phyloP scores from a whole-genome alignment of 169 alveolate genomes.

The Plasmodium yoelii region DNA sequence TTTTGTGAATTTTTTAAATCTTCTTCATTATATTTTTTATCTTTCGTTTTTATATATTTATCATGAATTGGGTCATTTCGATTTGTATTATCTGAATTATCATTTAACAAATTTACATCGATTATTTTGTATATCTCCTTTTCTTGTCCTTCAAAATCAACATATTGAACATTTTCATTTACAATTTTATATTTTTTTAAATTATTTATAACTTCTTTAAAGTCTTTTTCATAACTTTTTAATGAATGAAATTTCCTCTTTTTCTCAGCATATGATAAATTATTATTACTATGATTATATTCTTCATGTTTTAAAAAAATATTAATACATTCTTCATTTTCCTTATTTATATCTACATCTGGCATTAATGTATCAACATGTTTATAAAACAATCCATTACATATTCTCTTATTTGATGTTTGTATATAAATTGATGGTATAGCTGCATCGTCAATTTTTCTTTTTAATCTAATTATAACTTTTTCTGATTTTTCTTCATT shows the following conservation, averaged over 20 bases:
- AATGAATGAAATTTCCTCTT: constrained; percentile 56
- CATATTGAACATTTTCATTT: constrained; percentile 59
- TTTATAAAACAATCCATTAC: constrained; percentile 60
- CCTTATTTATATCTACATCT: constrained; percentile 33
- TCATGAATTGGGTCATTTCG: neutral
- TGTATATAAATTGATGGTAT: constrained; percentile 68
- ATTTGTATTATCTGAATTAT: constrained; percentile 1
- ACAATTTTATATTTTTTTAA: constrained; percentile 67
- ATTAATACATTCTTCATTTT: constrained; percentile 60
- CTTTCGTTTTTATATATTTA: constrained; percentile 2
- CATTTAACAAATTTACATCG: constrained; percentile 53
- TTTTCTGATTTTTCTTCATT: constrained; percentile 27
- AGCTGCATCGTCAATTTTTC: constrained; percentile 65
- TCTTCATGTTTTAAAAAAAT: constrained; percentile 59
- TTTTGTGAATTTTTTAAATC: neutral
- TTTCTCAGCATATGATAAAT: constrained; percentile 9
- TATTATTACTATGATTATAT: constrained; percentile 4
- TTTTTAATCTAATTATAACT: constrained; percentile 69
- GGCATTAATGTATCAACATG: constrained; percentile 54
- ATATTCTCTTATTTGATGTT: constrained; percentile 64
- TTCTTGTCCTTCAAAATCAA: constrained; percentile 33
- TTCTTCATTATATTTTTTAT: neutral
- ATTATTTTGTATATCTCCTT: constrained; percentile 67
- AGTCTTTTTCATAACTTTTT: constrained; percentile 62
- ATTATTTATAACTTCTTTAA: constrained; percentile 52